Percentiles rank a stretch among this genome's conserved stretches.
Evolutionary conservation across 228 moss, liverwort and hornwort species (phyloP).

Genomic region (Sphagnum fallax): DNA sequence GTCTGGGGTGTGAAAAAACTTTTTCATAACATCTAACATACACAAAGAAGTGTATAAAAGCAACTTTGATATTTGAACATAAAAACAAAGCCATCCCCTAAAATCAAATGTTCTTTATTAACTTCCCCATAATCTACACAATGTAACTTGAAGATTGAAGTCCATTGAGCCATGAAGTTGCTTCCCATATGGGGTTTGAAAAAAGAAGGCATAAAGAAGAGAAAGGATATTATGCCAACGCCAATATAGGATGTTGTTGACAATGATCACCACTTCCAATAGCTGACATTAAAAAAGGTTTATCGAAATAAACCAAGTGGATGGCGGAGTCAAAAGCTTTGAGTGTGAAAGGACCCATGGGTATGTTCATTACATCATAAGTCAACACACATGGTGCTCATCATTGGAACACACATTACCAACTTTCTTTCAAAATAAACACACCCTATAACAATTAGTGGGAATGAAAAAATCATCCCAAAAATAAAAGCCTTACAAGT

Average conservation of each 20-base stretch:
- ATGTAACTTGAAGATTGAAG: background rate
- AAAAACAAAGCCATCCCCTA: background rate
- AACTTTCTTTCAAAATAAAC: background rate
- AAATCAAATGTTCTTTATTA: background rate
- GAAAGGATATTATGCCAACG: constrained; percentile 14
- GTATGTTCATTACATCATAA: constrained; percentile 39
- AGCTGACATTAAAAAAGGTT: constrained; percentile 11
- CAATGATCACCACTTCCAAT: background rate
- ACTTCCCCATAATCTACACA: background rate
- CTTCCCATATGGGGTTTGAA: too few relatives aligned
- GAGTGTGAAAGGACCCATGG: constrained; percentile 44
- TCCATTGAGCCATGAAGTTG: too few relatives aligned
- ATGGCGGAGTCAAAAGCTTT: constrained; percentile 41
- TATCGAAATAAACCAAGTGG: constrained; percentile 42
- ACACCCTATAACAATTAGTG: background rate
- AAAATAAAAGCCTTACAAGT: too few relatives aligned
- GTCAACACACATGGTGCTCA: constrained; percentile 13
- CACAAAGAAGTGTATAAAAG: background rate
- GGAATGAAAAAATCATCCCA: too few relatives aligned
- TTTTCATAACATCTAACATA: background rate
- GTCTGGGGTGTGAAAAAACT: too few relatives aligned
- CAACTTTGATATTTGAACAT: background rate
- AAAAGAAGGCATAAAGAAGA: constrained; percentile 1
- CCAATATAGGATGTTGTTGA: constrained; percentile 26
- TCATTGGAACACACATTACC: background rate